Evolutionary conservation across 257 asterid genomes (phyloP).

Genomic region (Nicotiana attenuata): DNA sequence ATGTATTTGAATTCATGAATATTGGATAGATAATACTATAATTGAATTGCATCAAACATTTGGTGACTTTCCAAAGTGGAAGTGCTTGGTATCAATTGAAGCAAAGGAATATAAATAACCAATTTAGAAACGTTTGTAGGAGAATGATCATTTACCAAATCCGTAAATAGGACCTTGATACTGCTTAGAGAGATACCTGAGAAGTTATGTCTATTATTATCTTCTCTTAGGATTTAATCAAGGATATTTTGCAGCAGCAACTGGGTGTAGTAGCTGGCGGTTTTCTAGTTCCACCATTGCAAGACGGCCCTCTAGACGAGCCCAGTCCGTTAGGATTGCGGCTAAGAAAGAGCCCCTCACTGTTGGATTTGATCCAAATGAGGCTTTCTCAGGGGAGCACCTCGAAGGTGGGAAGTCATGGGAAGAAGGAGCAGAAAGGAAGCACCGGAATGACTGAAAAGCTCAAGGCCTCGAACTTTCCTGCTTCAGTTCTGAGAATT

Average conservation of each 20-base stretch:
- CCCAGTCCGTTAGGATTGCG: slow-evolving; percentile 62
- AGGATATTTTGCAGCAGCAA: slow-evolving; percentile 26
- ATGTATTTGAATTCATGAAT: background rate
- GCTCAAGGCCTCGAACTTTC: slow-evolving; percentile 85
- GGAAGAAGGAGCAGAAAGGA: slow-evolving; percentile 37
- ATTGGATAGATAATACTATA: background rate
- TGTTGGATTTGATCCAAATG: slow-evolving; percentile 57
- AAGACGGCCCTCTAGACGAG: slow-evolving; percentile 37
- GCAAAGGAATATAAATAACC: background rate
- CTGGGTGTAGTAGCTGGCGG: slow-evolving; percentile 23
- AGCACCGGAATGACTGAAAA: slow-evolving; percentile 48
- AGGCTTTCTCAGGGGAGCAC: slow-evolving; percentile 42
- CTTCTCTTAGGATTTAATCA: background rate
- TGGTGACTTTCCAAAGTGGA: background rate
- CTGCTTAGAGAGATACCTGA: background rate
- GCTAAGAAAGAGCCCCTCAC: slow-evolving; percentile 59
- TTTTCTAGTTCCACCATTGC: slow-evolving; percentile 17
- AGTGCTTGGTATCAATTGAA: background rate
- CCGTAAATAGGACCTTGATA: background rate
- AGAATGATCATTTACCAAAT: background rate
- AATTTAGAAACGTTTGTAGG: background rate
- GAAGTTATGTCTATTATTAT: background rate
- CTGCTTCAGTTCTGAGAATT: slow-evolving; percentile 60
- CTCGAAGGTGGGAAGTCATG: slow-evolving; percentile 23
- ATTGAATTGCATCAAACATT: background rate